Evolutionary conservation across 176 grass and related monocot genomes (phyloP).

Genomic region (Raddia distichophylla): DNA sequence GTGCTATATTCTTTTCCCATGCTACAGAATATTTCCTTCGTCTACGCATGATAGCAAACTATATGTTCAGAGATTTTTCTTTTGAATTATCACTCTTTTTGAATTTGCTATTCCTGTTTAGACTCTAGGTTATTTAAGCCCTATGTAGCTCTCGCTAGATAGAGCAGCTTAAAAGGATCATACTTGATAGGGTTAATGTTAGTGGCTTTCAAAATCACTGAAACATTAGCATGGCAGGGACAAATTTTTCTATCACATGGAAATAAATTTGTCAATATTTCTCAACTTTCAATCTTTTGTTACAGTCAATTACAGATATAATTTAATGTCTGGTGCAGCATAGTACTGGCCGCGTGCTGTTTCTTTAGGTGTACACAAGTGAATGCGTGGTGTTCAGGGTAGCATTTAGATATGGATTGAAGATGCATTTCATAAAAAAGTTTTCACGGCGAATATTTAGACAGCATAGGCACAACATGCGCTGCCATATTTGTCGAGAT

Average conservation of each 20-base stretch:
- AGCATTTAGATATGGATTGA: neutral
- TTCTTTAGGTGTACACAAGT: neutral
- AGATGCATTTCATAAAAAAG: neutral
- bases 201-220: slow-evolving; percentile 12
- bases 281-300: neutral
- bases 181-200: neutral
- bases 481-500: slow-evolving; percentile 3
- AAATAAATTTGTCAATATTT: neutral
- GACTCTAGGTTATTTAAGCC: slow-evolving; percentile 7
- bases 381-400: neutral
- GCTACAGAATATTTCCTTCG: neutral
- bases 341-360: neutral
- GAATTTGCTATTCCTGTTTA: slow-evolving; percentile 9
- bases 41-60: slow-evolving; percentile 11
- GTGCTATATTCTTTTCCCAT: neutral
- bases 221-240: neutral
- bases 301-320: neutral
- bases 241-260: neutral
- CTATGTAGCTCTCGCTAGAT: neutral
- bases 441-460: neutral
- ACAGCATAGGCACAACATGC: neutral
- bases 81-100: neutral
- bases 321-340: neutral
- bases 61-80: slow-evolving; percentile 5
- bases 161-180: slow-evolving; percentile 9